phyloP scores from a whole-genome alignment of 441 rosid genomes.

The Erysimum cheiri region DNA sequence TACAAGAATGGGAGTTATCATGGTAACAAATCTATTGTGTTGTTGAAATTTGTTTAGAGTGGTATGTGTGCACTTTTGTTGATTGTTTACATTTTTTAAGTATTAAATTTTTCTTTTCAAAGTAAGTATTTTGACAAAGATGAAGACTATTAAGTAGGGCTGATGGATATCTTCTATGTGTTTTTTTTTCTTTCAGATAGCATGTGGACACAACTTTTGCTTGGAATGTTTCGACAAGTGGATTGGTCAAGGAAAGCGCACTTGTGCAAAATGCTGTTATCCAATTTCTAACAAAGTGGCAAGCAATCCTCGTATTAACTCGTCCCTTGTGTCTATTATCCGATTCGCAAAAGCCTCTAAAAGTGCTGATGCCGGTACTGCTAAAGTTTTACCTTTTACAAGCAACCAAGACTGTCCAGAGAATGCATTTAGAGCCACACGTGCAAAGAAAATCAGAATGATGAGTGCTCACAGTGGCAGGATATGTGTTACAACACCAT shows the following conservation, averaged over 20 bases:
- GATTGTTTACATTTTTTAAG: no score
- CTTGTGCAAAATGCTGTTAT: conserved; percentile 69
- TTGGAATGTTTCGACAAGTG: conserved; percentile 82
- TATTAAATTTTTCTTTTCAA: not conserved
- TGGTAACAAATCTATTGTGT: no score
- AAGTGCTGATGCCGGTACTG: conserved; percentile 36
- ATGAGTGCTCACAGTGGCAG: conserved; percentile 82
- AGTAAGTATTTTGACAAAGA: not conserved
- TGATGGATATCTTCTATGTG: conserved; percentile 15
- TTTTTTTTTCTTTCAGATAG: conserved; percentile 53
- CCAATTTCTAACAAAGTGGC: conserved; percentile 62
- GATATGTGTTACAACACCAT: conserved; percentile 66
- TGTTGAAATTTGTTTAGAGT: no score
- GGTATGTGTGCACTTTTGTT: not conserved
- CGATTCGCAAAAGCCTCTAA: conserved; percentile 67
- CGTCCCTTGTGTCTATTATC: conserved; percentile 63
- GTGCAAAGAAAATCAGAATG: conserved; percentile 67
- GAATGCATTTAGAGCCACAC: conserved; percentile 68
- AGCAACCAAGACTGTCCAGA: conserved; percentile 77
- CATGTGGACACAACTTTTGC: conserved; percentile 84
- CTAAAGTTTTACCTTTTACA: conserved; percentile 50
- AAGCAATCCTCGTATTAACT: conserved; percentile 72
- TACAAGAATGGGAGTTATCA: no score
- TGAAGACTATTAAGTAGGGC: not conserved
- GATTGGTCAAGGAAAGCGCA: conserved; percentile 61